These are phyloP conservation scores for Vitis riparia DNA, from an alignment of 164 flowering plant species.

Conservation along the genomic window DNA sequence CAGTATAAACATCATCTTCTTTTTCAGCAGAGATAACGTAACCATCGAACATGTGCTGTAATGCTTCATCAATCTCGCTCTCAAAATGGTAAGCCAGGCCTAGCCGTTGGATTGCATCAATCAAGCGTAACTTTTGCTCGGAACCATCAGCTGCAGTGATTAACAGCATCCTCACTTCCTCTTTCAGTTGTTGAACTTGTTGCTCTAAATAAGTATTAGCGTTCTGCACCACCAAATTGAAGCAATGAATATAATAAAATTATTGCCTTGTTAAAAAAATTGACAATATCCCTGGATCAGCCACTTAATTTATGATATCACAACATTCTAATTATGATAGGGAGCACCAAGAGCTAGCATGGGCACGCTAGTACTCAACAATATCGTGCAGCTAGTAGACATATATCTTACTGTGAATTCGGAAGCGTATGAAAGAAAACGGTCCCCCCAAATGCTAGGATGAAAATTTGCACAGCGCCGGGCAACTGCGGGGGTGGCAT, in stretches of 20 bases:
- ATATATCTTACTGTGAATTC: neutral
- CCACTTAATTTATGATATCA: too few relatives aligned
- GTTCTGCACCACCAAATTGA: too few relatives aligned
- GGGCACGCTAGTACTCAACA: too few relatives aligned
- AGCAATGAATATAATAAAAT: too few relatives aligned
- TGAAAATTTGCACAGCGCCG: neutral
- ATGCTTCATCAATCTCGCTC: slow-evolving; percentile 12
- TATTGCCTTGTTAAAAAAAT: too few relatives aligned
- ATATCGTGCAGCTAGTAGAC: too few relatives aligned
- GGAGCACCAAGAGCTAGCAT: too few relatives aligned
- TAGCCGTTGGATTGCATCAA: slow-evolving; percentile 22
- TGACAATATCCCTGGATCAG: too few relatives aligned
- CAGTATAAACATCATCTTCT: neutral
- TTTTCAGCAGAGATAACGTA: too few relatives aligned
- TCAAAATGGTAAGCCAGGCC: slow-evolving; percentile 29
- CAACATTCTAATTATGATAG: too few relatives aligned
- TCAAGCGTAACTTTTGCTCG: slow-evolving; percentile 7
- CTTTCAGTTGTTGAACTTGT: slow-evolving; percentile 13
- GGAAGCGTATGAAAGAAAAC: neutral
- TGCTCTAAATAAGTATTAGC: neutral
- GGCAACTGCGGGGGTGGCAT: neutral
- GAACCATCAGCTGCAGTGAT: neutral
- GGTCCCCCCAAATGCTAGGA: slow-evolving; percentile 8
- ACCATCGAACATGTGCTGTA: neutral
- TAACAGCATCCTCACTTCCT: slow-evolving; percentile 20